Evolutionary conservation across 1,139 yeast species (phyloP).

Genomic region (Zygoascus hellenicus): DNA sequence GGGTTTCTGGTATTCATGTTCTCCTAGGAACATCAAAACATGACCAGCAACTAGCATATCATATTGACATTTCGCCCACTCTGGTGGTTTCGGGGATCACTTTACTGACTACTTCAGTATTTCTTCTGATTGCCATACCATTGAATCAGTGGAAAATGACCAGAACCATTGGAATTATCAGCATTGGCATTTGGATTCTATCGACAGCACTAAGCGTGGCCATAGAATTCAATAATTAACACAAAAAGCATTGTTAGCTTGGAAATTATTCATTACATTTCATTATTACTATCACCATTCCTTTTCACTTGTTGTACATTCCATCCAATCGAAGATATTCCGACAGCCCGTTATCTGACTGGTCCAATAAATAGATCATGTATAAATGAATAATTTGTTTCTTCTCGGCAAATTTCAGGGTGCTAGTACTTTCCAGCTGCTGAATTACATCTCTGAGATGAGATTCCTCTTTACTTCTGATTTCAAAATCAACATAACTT

Average conservation of each 20-base stretch:
- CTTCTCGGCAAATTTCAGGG: conserved; percentile 1
- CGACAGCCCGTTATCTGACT: conserved; percentile 4
- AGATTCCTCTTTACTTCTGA: not conserved
- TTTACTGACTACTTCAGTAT: conserved; percentile 47
- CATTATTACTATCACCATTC: not conserved
- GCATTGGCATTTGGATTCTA: conserved; percentile 52
- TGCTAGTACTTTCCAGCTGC: not conserved
- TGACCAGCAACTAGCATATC: conserved; percentile 21
- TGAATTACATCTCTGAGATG: not conserved
- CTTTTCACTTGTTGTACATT: not conserved
- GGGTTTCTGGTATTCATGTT: conserved; percentile 57
- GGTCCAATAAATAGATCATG: conserved; percentile 10
- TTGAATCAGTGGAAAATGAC: conserved; percentile 62
- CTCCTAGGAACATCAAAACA: conserved; percentile 30
- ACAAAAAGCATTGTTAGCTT: not conserved
- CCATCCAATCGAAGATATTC: conserved; percentile 5
- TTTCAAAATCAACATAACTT: conserved; percentile 1
- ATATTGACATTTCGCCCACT: conserved; percentile 43
- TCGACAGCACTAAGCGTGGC: conserved; percentile 32
- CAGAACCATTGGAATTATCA: conserved; percentile 46
- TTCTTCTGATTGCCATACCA: conserved; percentile 54
- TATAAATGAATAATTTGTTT: conserved; percentile 8
- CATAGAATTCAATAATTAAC: conserved; percentile 20
- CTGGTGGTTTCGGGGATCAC: conserved; percentile 48
- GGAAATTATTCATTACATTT: not conserved